phyloP scores from a whole-genome alignment of 441 rosid species.

The Mallotus japonicus region DNA sequence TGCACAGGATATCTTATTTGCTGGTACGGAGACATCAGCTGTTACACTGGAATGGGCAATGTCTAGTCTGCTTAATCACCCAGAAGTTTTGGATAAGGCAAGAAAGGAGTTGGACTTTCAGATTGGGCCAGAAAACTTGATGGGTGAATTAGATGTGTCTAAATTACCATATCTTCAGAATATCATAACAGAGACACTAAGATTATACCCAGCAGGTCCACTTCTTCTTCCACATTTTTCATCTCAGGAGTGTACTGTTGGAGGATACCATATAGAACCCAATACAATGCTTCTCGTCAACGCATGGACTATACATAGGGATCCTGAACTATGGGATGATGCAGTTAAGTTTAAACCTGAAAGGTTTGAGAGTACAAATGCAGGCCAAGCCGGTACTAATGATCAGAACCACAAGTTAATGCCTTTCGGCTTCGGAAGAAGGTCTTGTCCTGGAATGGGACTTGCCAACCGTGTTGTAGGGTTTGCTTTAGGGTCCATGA shows the following conservation, averaged over 20 bases:
- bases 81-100: conserved; percentile 6
- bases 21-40: conserved; percentile 3
- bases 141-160: conserved; percentile 4
- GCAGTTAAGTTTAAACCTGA: conserved; percentile 19
- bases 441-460: conserved; percentile 19
- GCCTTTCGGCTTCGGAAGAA: conserved; percentile 14
- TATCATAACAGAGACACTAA: conserved; percentile 3
- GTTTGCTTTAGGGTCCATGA: not conserved
- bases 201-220: conserved; percentile 17
- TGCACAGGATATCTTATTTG: not conserved
- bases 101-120: not conserved
- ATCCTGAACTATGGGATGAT: conserved; percentile 16
- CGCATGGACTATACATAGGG: conserved; percentile 16
- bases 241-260: not conserved
- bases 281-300: conserved; percentile 6
- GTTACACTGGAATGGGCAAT: conserved; percentile 21
- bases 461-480: conserved; percentile 12
- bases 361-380: not conserved
- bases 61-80: conserved; percentile 12
- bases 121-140: conserved; percentile 1
- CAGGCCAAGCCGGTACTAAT: too few species aligned
- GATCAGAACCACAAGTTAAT: conserved; percentile 2
- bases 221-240: conserved; percentile 9
- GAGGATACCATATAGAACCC: not conserved
- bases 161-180: conserved; percentile 13